Base-by-base conservation (phyloP, 345 rosid genomes). In the Linum trigynum region DNA sequence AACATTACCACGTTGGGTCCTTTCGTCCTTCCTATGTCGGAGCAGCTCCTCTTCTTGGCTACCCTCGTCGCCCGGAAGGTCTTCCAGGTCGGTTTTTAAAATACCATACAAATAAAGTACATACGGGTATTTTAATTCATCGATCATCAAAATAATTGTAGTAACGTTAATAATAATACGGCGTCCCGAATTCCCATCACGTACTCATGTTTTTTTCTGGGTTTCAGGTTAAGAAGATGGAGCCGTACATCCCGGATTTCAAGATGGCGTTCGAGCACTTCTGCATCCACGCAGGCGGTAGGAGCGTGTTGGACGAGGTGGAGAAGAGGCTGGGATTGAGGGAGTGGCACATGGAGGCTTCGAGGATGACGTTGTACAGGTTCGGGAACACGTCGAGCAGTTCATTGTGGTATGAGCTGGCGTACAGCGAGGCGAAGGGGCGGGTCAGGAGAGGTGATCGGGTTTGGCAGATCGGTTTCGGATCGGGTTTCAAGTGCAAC, bases 311-410 rank as follows among this genome's bases (percentile, higher is more conserved):
- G 1, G 97, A 91, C 5, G 97, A 91, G 77, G 70, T 91, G 0
- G 96, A 91, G 85, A 91, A 91, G 74, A 88, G 84, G 45, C 83
- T 91, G 5, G 88, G 85, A 50, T 79, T 91, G 3, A 74, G 74
- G 1, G 88, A 86, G 0, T 81, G 89, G 96, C 97, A 91, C 59
- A 88, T 91, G 97, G 97, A 91, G 72, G 90, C 97, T 6, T 91
- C 97, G 38, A 85, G 97, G 62, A 91, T 91, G 97, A 86, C 97
- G 0, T 76, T 91, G 1, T 77, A 83, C 71, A 77, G 96, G 70
- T 91, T 91, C 67, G 97, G 97, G 0, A 91, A 91, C 67, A 91
- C 97, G 39, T 91, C 97, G 0, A 91, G 97, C 61, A 91, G 97
- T 23, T 39, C n/a, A 3, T 72, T 91, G 63, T 91, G 97, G 96